Base-by-base conservation (phyloP, 2,329 filamentous ascomycete species). In the Neurospora sp. region DNA sequence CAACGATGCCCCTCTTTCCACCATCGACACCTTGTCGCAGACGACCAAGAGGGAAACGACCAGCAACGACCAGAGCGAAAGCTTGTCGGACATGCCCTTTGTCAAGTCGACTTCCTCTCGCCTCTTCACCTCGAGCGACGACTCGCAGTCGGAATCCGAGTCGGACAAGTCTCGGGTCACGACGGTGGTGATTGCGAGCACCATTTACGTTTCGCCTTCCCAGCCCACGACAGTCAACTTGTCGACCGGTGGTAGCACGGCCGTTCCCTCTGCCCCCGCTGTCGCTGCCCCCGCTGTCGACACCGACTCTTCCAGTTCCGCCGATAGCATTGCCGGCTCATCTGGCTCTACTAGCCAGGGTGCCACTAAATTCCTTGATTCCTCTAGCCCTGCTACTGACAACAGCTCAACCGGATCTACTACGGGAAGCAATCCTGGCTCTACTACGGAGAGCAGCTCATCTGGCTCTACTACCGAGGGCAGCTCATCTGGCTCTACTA, bases 121-220 rank as follows among this genome's bases (percentile, higher is more conserved):
- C 36, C 28, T 39, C 38, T 11, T 40, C 5, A 4, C 40, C 38
- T 67, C 70, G 69, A 62, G 19, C 43, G 38, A 42, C 39, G 38
- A 42, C 28, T 42, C 43, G 42, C 68, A 58, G 52, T 70, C 70
- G n/a, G 38, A 67, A 19, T 36, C 68, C 66, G 52, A 62, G 17
- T 42, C 69, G 13, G 39, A 38, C 38, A 39, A 15, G 33, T 39
- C 40, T 15, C 15, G 38, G 11, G 70, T 72, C 46, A 78, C 77
- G 15, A 78, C 78, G 0, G 72, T 78, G 6, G 71, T 78, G 11
- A 72, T 76, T 42, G 72, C 74, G 17, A 78, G 76, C 73, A 76
- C 75, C 1, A 73, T 76, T 38, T 71, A 74, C 15, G 73, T 77
- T 8, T 68, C 71, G 23, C 72, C 69, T 38, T 33, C 71, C 2